Base-by-base conservation (phyloP, 331 rosid species). In the Rhamnella rubrinervis region DNA sequence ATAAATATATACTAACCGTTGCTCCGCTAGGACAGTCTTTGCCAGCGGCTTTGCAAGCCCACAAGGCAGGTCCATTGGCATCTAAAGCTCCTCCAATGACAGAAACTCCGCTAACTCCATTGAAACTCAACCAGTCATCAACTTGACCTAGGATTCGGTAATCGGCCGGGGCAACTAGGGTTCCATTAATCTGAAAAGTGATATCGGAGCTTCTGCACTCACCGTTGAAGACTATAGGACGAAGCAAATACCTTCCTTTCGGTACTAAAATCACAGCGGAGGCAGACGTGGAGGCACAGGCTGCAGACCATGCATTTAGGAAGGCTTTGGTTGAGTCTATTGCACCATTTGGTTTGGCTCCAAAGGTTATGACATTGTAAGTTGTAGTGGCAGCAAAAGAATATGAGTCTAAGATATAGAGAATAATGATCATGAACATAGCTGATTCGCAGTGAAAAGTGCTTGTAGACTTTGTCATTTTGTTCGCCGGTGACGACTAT, bases 41-140 rank as follows among this genome's bases (percentile, higher is more conserved):
- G 18, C 66, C 41, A 0, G 72, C 28, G 25, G 68, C 75, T 49
- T 89, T 86, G 71, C 92, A 89, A 55, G 70, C 53, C 92, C 96
- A 89, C 62, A 89, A 44, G 41, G 81, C 50, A 11, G 75, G 12
- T 17, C 92, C 88, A 47, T 74, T 81, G 67, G 77, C 92, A 17
- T 89, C 90, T 10, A 89, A 84, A 19, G 77, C 61, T 0, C 92
- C 96, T 2, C 96, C 92, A 6, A 31, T 61, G 25, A 89, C 71
- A 0, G 84, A 67, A 39, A 86, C 78, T 0, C 90, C 80, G 0
- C 51, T 53, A 0, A 86, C 87, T 1, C 46, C 13, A 6, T 85
- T 67, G 6, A 89, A 85, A 15, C 41, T 72, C 28, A 88, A 49
- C 95, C 95, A 85, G 18, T 71, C 26, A 8, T 39, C 8, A 0